These are phyloP conservation scores for Vitis hybrid DNA, from an alignment of 177 flowering plant species.

Conservation along the genomic window DNA sequence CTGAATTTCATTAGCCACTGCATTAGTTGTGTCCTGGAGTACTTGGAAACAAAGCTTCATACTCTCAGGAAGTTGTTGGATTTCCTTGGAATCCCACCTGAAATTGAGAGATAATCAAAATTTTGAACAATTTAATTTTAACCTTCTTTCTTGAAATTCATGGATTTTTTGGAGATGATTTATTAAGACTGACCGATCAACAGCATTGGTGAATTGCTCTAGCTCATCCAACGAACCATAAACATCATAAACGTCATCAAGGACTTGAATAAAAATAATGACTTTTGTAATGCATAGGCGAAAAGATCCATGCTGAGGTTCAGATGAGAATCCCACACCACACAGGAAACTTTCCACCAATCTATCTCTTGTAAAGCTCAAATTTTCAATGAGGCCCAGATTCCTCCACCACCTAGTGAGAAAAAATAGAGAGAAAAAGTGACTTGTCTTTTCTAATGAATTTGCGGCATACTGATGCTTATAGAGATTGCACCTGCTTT, in stretches of 20 bases:
- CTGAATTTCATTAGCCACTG: slow-evolving; percentile 27
- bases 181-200: slow-evolving; percentile 15
- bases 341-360: slow-evolving; percentile 33
- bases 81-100: slow-evolving; percentile 32
- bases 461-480: too few relatives aligned
- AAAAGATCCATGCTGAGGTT: slow-evolving; percentile 13
- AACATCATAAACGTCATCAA: slow-evolving; percentile 34
- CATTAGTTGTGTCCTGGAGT: slow-evolving; percentile 18
- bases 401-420: slow-evolving; percentile 31
- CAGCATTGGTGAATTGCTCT: slow-evolving; percentile 27
- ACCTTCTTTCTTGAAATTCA: neutral
- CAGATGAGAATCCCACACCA: slow-evolving; percentile 18
- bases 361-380: slow-evolving; percentile 29
- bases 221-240: slow-evolving; percentile 34
- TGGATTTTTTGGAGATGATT: neutral
- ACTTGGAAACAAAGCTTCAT: slow-evolving; percentile 34
- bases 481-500: too few relatives aligned
- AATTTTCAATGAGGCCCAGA: slow-evolving; percentile 11
- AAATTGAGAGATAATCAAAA: neutral
- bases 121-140: too few relatives aligned
- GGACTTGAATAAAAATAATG: slow-evolving; percentile 11
- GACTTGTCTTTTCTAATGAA: too few relatives aligned
- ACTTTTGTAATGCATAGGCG: slow-evolving; percentile 30
- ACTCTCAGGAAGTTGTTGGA: slow-evolving; percentile 29
- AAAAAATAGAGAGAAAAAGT: too few relatives aligned